A percentile compares a stretch with the other conserved stretches of the same genome.
Evolutionary conservation across 805 yeast species (phyloP).

Genomic region (Saturnispora diversa): DNA sequence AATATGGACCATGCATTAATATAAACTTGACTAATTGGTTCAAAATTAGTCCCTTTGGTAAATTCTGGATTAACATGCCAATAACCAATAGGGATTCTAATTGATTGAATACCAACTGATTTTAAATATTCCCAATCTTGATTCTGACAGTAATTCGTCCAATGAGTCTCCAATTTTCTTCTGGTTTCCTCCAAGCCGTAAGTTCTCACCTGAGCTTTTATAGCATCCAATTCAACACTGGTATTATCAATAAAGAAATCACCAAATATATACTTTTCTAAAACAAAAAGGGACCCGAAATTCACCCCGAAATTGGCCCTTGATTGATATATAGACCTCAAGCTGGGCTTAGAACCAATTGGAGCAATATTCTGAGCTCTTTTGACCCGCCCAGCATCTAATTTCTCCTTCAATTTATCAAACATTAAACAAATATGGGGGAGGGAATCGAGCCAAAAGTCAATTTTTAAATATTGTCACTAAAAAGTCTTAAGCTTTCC

Average conservation of each 20-base stretch:
- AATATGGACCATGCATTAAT: slow-evolving; percentile 63
- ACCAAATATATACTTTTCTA: slow-evolving; percentile 73
- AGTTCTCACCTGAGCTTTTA: slow-evolving; percentile 38
- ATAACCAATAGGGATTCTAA: slow-evolving; percentile 86
- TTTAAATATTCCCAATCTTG: slow-evolving; percentile 76
- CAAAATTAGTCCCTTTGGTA: slow-evolving; percentile 57
- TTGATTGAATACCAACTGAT: slow-evolving; percentile 61
- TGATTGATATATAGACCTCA: slow-evolving; percentile 45
- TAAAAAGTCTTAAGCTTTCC: no score
- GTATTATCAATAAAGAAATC: slow-evolving; percentile 52
- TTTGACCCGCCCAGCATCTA: not conserved
- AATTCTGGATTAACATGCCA: slow-evolving; percentile 74
- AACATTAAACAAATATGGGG: slow-evolving; percentile 14
- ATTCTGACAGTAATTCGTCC: slow-evolving; percentile 52
- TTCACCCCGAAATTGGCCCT: slow-evolving; percentile 76
- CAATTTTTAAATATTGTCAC: no score
- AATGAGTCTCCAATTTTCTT: slow-evolving; percentile 51
- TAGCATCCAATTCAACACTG: slow-evolving; percentile 68
- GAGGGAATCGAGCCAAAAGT: no score
- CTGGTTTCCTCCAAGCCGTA: slow-evolving; percentile 50
- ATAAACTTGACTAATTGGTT: slow-evolving; percentile 47
- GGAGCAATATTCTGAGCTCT: slow-evolving; percentile 28
- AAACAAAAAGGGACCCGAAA: slow-evolving; percentile 71
- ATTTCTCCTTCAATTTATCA: slow-evolving; percentile 15
- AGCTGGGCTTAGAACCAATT: slow-evolving; percentile 29